These are phyloP conservation scores for Buddleja alternifolia DNA, from an alignment of 257 asterid genomes.

Conservation along the genomic window DNA sequence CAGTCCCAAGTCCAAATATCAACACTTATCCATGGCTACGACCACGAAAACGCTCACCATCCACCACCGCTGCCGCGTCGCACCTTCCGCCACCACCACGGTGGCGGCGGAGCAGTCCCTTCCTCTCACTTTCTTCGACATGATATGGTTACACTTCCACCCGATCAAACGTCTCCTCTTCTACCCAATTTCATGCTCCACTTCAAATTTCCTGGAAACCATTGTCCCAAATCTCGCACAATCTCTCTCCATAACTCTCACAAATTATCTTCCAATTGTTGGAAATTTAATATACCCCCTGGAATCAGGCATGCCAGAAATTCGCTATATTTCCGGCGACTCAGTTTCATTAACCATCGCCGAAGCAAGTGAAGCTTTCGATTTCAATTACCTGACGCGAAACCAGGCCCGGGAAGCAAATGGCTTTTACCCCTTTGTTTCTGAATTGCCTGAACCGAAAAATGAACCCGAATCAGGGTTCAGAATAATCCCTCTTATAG, in stretches of 20 bases:
- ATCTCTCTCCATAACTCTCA: constrained; percentile 51
- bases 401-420: constrained; percentile 29
- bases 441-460: constrained; percentile 30
- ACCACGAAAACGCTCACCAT: constrained; percentile 7
- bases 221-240: constrained; percentile 38
- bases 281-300: constrained; percentile 33
- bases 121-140: constrained; percentile 46
- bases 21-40: constrained; percentile 13
- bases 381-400: constrained; percentile 37
- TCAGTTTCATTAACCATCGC: constrained; percentile 36
- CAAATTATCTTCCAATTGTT: constrained; percentile 41
- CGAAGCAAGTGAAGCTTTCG: constrained; percentile 11
- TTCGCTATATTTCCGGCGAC: constrained; percentile 41
- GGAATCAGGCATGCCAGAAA: constrained; percentile 30
- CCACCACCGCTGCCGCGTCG: constrained; percentile 26
- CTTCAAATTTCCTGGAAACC: constrained; percentile 33
- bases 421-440: constrained; percentile 30
- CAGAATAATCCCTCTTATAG: constrained; percentile 18
- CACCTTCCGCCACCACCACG: background rate
- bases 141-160: constrained; percentile 43
- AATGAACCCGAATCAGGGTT: constrained; percentile 12
- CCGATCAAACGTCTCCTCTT: constrained; percentile 50
- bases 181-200: constrained; percentile 44
- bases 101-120: constrained; percentile 32
- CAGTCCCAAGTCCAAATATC: no score